phyloP scores from a whole-genome alignment of 805 yeast species.

The Pichia sporocuriosa region DNA sequence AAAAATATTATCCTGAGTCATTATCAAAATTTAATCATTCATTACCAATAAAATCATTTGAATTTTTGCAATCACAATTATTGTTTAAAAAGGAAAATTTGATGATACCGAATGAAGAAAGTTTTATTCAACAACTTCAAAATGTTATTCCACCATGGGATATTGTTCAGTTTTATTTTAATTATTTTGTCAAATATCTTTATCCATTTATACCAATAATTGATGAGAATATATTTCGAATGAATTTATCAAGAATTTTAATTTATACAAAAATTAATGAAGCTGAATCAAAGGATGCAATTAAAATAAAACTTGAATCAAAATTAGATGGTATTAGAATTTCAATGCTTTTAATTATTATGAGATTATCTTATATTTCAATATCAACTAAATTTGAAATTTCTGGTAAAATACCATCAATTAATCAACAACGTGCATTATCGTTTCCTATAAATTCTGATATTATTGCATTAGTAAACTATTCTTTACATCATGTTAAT shows the following conservation, averaged over 20 bases:
- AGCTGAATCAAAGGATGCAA: too few species aligned
- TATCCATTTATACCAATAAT: slow-evolving; percentile 44
- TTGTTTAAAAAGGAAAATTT: neutral
- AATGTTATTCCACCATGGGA: slow-evolving; percentile 24
- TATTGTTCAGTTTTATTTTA: slow-evolving; percentile 33
- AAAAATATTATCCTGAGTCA: neutral
- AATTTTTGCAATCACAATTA: slow-evolving; percentile 6
- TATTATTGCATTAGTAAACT: slow-evolving; percentile 32
- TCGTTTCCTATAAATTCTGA: slow-evolving; percentile 35
- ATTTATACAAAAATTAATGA: slow-evolving; percentile 6
- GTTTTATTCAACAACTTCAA: slow-evolving; percentile 9
- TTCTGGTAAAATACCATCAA: neutral
- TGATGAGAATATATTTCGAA: slow-evolving; percentile 34
- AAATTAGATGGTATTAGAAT: slow-evolving; percentile 21
- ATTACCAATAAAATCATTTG: neutral
- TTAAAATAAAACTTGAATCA: too few species aligned
- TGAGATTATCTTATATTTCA: slow-evolving; percentile 25
- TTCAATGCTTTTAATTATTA: slow-evolving; percentile 23
- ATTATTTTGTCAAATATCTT: slow-evolving; percentile 32
- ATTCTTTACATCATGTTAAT: slow-evolving; percentile 35
- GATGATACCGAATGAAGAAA: neutral
- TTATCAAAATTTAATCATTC: neutral
- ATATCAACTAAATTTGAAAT: slow-evolving; percentile 17
- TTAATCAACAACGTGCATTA: slow-evolving; percentile 12
- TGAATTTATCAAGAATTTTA: slow-evolving; percentile 31